Conservation (phyloP, 1,284 basidiomycete species). For the Exobasidium rhododendri region DNA sequence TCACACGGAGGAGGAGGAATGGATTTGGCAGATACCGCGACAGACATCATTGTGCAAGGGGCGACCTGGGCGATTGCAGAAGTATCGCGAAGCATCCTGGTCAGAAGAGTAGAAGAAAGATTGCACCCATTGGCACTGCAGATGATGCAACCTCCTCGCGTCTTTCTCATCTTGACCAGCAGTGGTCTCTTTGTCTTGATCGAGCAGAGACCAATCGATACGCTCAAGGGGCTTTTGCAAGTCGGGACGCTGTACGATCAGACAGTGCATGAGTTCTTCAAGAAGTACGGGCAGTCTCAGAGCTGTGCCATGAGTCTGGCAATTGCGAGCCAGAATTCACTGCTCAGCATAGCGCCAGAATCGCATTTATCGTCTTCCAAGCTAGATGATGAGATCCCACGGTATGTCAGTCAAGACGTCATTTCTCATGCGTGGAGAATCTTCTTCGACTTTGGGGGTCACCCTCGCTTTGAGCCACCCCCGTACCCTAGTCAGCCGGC, state of each 20-base stretch:
- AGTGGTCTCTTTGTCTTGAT: slow-evolving; percentile 75
- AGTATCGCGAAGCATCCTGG: slow-evolving; percentile 4
- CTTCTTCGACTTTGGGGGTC: slow-evolving; percentile 42
- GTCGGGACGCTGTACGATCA: slow-evolving; percentile 34
- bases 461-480: slow-evolving; percentile 20
- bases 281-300: slow-evolving; percentile 58
- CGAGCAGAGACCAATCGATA: slow-evolving; percentile 81
- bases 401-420: slow-evolving; percentile 41
- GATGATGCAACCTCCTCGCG: slow-evolving; percentile 67
- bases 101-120: slow-evolving; percentile 34
- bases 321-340: slow-evolving; percentile 58
- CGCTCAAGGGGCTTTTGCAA: slow-evolving; percentile 62
- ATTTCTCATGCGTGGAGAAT: slow-evolving; percentile 46
- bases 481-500: slow-evolving; percentile 20
- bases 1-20: not conserved
- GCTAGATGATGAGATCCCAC: slow-evolving; percentile 1
- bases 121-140: slow-evolving; percentile 77
- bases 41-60: slow-evolving; percentile 18
- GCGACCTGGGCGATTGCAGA: slow-evolving; percentile 22
- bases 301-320: slow-evolving; percentile 87
- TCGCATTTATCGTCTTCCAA: slow-evolving; percentile 8
- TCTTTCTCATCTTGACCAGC: slow-evolving; percentile 82
- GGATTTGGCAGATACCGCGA: slow-evolving; percentile 21
- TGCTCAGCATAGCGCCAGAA: slow-evolving; percentile 22
- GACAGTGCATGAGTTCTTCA: slow-evolving; percentile 49